Conservation (phyloP, 257 asterid species). For the Schizonepeta tenuifolia region DNA sequence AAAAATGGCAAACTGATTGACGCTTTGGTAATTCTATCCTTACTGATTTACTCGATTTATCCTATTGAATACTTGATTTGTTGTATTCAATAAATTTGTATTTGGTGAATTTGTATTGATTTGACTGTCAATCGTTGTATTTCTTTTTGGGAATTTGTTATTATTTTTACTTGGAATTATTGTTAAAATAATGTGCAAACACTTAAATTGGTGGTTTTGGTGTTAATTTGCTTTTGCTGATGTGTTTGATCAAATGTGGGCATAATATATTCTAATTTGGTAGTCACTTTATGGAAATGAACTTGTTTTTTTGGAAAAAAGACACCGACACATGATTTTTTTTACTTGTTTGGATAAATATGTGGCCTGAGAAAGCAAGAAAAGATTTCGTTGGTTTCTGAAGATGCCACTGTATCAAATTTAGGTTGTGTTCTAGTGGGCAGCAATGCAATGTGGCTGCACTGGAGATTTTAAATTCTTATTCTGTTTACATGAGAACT, state of each 20-base stretch:
- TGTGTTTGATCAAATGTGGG: background rate
- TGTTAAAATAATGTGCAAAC: too few species aligned
- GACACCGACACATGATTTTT: background rate
- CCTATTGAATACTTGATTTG: background rate
- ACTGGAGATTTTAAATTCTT: background rate
- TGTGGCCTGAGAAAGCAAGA: background rate
- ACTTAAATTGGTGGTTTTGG: background rate
- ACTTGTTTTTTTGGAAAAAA: background rate
- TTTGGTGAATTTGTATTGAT: background rate
- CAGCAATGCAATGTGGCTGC: background rate
- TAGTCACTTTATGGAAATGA: background rate
- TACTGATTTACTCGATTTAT: background rate
- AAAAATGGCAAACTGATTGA: constrained; percentile 68
- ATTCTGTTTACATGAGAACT: background rate
- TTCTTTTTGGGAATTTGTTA: background rate
- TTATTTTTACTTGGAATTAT: too few species aligned
- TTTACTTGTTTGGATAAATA: background rate
- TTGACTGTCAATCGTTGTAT: background rate
- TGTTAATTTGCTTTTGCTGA: background rate
- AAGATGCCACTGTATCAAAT: background rate
- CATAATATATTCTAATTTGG: background rate
- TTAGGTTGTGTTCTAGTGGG: background rate
- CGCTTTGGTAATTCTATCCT: constrained; percentile 56
- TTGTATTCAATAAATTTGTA: background rate
- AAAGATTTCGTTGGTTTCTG: background rate